Evolutionary conservation across 2,329 filamentous ascomycete species (phyloP), one percentile per base, ranked within the genome.

Genomic region (Beauveria rudraprayagi): DNA sequence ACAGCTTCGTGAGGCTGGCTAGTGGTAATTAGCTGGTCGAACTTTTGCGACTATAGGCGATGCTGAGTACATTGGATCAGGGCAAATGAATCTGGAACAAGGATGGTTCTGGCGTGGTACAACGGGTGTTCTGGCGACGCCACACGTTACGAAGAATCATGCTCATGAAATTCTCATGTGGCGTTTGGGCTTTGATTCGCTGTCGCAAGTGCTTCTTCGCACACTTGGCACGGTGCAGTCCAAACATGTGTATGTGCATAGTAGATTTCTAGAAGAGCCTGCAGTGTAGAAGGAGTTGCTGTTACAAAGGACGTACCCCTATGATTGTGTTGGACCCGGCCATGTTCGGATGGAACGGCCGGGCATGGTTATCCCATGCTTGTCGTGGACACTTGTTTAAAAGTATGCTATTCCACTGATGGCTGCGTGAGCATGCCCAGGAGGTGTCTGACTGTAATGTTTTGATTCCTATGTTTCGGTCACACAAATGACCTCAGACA

Each of bases 1-100:
- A 91, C 73, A 92, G 90, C 74, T 95, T 95, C 76, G 91, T 94
- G 47, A 81, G 90, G 54, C 77, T 94, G 70, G 89, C 90, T 2
- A 80, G 80, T 54, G 81, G 81, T 2, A 73, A 79, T 24, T 76
- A 75, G 30, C 72, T 81, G 63, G 82, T 78, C 65, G 83, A 70
- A 68, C 41, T 14, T 16, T 16, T 52, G 40, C 50, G 22, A n/a
- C 17, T 11, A 26, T 24, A 11, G 19, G 30, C 3, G 5, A 41
- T 41, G 17, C 28, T 30, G 5, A 37, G 17, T 19, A 34, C 34
- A 34, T 16, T 11, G 24, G 22, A n/a, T 22, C 4, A 9, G 17
- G 43, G 26, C 48, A 10, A 26, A 28, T 11, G 11, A 41, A 54
- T 3, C 5, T 1, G 28, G 7, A 26, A 14, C 10, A 30, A 30